phyloP scores from a whole-genome alignment of 2,329 filamentous ascomycete species.

The Chaetomiaceae sp. region DNA sequence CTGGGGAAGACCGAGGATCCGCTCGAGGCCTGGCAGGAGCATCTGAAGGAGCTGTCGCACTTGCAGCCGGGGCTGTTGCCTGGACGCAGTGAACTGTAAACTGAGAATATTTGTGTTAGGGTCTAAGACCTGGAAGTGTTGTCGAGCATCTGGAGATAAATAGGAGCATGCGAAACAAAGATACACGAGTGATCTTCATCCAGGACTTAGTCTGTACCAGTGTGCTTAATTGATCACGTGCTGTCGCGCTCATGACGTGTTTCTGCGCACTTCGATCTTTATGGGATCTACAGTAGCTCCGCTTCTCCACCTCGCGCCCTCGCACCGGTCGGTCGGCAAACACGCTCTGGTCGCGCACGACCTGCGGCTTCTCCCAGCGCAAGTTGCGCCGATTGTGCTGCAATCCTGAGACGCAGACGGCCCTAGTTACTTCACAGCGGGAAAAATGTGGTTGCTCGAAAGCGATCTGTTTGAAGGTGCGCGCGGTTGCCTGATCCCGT shows the following conservation, averaged over 20 bases:
- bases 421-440: too few relatives aligned
- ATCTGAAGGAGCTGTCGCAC: slow-evolving; percentile 17
- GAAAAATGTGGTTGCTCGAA: slow-evolving; percentile 59
- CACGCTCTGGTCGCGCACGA: too few relatives aligned
- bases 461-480: slow-evolving; percentile 47
- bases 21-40: slow-evolving; percentile 17
- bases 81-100: too few relatives aligned
- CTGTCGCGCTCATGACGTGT: slow-evolving; percentile 17
- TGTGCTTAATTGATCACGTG: slow-evolving; percentile 9
- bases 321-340: neutral
- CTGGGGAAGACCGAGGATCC: slow-evolving; percentile 7
- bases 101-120: too few relatives aligned
- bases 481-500: slow-evolving; percentile 16
- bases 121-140: too few relatives aligned
- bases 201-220: neutral
- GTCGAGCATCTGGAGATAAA: too few relatives aligned
- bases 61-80: slow-evolving; percentile 17
- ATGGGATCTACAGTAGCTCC: neutral
- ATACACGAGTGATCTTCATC: neutral
- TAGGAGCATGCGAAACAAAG: too few relatives aligned
- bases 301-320: neutral
- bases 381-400: too few relatives aligned
- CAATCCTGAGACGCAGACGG: too few relatives aligned
- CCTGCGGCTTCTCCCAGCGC: too few relatives aligned
- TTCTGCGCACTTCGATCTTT: neutral